Evolutionary conservation across 2,329 filamentous ascomycete genomes (phyloP), one percentile per base, ranked within the genome.

Genomic region (Trichoderma koningii): DNA sequence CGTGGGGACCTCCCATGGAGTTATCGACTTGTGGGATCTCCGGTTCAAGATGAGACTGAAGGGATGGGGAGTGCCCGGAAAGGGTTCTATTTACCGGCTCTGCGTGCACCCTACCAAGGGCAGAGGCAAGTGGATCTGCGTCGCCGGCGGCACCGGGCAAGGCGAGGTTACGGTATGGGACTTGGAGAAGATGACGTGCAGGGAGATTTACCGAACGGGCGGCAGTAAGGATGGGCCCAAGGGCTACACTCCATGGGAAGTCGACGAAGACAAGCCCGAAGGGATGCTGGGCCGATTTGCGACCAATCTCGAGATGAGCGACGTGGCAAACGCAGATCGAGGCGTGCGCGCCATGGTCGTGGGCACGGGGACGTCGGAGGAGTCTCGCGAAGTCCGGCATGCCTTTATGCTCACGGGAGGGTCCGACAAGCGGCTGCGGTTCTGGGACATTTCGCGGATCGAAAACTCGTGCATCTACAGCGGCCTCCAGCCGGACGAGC

Each of bases 121-220:
- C 0, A 87, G 91, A 50, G 90, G 91, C 12, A 89, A 89, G 74
- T 94, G 92, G 85, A 86, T 98, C 1, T 96, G 93, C 74, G 89
- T 97, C 9, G 89, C 93, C 3, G 93, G 94, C 17, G 93, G 94
- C 9, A 96, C 91, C 7, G 90, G 88, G 4, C 88, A 91, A 67
- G 92, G 92, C 17, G 95, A 99, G 74, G 87, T 99, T 38, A 96
- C 92, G 0, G 90, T 96, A 0, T 99, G 95, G 95, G 95, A 98
- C 73, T 82, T 98, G 17, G 94, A 98, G 74, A 96, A 94, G 78
- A 87, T 88, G 7, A 85, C 90, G 52, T 99, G 95, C 73, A 87
- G 92, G 66, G 93, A 98, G 75, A 89, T 97, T 1, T 97, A 96
- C 75, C 88, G 92, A 78, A 89, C 75, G 75, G 84, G 87, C 1